phyloP scores from a whole-genome alignment of 2,329 filamentous ascomycete species.

The Helotiales sp. region DNA sequence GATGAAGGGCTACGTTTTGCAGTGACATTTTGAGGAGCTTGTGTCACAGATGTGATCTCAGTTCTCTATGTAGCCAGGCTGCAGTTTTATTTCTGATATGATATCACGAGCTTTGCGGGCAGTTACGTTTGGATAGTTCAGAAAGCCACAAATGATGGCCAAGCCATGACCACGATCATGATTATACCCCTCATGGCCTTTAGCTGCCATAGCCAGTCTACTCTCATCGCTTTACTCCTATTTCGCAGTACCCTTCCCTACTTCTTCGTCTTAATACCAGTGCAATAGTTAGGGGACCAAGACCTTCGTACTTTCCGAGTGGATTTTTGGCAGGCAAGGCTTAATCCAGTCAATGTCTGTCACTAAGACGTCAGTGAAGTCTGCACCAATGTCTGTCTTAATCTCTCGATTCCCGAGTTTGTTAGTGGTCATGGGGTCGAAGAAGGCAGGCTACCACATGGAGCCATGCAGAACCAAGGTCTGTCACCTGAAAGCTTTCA shows the following conservation, averaged over 20 bases:
- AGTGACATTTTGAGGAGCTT: too few species aligned
- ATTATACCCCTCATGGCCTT: background rate
- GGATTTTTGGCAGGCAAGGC: too few species aligned
- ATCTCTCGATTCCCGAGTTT: slow-evolving; percentile 6
- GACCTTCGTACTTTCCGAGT: too few species aligned
- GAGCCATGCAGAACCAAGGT: slow-evolving; percentile 17
- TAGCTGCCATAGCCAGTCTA: background rate
- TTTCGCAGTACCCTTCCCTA: slow-evolving; percentile 4
- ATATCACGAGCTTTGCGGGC: background rate
- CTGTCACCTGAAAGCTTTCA: slow-evolving; percentile 33
- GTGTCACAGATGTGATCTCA: too few species aligned
- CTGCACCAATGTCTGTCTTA: slow-evolving; percentile 8
- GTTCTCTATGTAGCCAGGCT: too few species aligned
- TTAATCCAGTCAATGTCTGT: slow-evolving; percentile 2
- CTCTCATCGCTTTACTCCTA: background rate
- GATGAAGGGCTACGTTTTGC: too few species aligned
- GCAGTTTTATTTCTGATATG: background rate
- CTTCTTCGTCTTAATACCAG: background rate
- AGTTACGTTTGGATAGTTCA: background rate
- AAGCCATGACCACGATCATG: background rate
- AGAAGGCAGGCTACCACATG: slow-evolving; percentile 2
- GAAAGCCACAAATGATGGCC: background rate
- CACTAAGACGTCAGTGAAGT: slow-evolving; percentile 10
- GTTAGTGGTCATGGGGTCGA: background rate
- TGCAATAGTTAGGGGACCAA: too few species aligned